Base-by-base conservation (phyloP, 2,329 filamentous ascomycete species). In the Rhinocladiella similis region DNA sequence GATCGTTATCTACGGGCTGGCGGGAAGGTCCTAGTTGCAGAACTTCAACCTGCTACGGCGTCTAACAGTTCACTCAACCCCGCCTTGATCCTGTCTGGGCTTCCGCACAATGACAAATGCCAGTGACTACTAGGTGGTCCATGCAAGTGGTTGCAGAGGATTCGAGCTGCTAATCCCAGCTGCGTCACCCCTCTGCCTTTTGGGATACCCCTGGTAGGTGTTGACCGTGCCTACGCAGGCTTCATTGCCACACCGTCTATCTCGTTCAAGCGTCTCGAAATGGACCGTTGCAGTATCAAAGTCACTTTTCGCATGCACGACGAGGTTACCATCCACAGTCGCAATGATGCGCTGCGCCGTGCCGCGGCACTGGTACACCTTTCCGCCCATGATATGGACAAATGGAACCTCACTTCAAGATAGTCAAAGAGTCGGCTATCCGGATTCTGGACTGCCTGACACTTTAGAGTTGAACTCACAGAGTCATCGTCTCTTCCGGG, bases 1-100 rank as follows among this genome's bases (percentile, higher is more conserved):
- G 54, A 47, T 48, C 46, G 39, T 49, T 46, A 53, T 59, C 56
- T 56, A 49, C 46, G 53, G 49, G 36, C 50, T 45, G 22, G 45
- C 57, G 57, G 57, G 22, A 59, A 48, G 53, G 56, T 49, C 57
- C 57, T 53, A 56, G 49, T 43, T 56, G 57, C 53, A 59, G 53
- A 48, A 56, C 42, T 48, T 20, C 45, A 47, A 53, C 52, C 52
- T n/a, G 53, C 49, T 56, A 38, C 35, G 53, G 51, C 48, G 33
- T 35, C 35, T 7, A 39, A 36, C 43, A 46, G 43, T 46, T 42
- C 53, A 20, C 12, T 27, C 20, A 42, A 48, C 49, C 53, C 57
- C 53, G 53, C 57, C 48, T 49, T 53, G 20, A n/a, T 33, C 41
- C 39, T 53, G 45, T 54, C 53, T 36, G 38, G 56, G 45, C 51